Evolutionary conservation across 2,329 filamentous ascomycete genomes (phyloP), one percentile per base, ranked within the genome.

Genomic region (Fusarium poae): DNA sequence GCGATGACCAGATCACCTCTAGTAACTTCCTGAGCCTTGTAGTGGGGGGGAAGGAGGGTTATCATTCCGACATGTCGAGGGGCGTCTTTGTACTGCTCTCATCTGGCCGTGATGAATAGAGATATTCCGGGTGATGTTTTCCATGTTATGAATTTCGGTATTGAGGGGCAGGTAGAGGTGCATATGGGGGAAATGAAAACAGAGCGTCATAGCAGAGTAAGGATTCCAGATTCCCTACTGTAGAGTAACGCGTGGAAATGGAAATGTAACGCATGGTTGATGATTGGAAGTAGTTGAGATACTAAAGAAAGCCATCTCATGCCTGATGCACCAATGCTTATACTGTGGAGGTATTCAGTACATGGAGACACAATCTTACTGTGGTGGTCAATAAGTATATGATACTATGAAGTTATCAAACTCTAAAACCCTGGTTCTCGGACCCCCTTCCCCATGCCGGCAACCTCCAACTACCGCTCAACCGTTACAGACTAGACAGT

Each of bases 1-100:
- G 78, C 78, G 37, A 74, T 65, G 39, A 73, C 44, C 21, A 74
- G 57, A 42, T 74, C 72, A 51, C 64, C 42, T 42, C 59, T 44
- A 4, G 73, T 75, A 21, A 74, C 73, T 20, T 52, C 39, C 45
- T 72, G 60, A 29, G 48, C 42, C 15, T 65, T 63, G 56, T 58
- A 75, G 44, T 75, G 49, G 9, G 70, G 68, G 29, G 73, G 67
- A 34, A 75, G 55, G 53, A 75, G 70, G 21, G 70, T 72, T 42
- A 65, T 65, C 72, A 74, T 74, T 54, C 48, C 48, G 48, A 56
- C 67, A 70, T 62, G 39, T 34, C 40, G 61, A 27, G 11, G 23
- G 42, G 16, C 9, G 21, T 6, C 25, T 39, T 21, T 27, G 34
- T 51, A n/a, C 40, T 51, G 27, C 16, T 40, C 37, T 58, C 66